These are phyloP conservation scores for Plenodomus tracheiphilus DNA, from an alignment of 2,329 filamentous ascomycete genomes.

Conservation along the genomic window DNA sequence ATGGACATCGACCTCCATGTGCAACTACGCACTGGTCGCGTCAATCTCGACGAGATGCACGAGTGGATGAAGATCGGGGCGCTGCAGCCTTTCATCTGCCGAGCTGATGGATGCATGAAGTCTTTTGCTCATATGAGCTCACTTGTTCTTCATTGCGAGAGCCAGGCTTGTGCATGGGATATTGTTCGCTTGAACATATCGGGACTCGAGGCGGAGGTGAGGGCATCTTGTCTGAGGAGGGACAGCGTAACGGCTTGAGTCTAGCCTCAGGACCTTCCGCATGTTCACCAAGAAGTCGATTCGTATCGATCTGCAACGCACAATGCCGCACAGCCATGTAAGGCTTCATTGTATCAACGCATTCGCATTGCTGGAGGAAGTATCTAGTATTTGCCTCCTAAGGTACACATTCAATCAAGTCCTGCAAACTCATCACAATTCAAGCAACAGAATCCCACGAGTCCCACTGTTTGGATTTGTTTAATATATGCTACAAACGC, in stretches of 20 bases:
- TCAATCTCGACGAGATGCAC: conserved; percentile 23
- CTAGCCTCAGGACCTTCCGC: no score
- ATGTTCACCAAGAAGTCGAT: no score
- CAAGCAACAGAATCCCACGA: no score
- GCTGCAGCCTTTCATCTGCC: conserved; percentile 37
- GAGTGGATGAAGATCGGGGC: conserved; percentile 27
- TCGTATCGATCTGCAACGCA: no score
- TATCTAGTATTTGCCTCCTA: no score
- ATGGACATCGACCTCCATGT: conserved; percentile 42
- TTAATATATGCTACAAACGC: no score
- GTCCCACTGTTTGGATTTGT: no score
- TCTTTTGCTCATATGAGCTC: conserved; percentile 31
- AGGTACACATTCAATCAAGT: no score
- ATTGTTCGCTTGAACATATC: conserved; percentile 27
- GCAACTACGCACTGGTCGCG: conserved; percentile 30
- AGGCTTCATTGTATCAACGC: no score
- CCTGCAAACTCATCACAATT: no score
- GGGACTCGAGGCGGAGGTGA: conserved; percentile 26
- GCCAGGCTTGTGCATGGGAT: conserved; percentile 30
- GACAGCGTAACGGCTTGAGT: conserved; percentile 1
- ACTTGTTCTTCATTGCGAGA: conserved; percentile 35
- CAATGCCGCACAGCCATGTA: no score
- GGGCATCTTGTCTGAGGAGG: conserved; percentile 5
- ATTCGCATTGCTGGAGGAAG: no score
- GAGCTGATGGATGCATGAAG: conserved; percentile 26